These are phyloP conservation scores for Helotiales sp. DNA, from an alignment of 2,329 filamentous ascomycete species.

Conservation along the genomic window DNA sequence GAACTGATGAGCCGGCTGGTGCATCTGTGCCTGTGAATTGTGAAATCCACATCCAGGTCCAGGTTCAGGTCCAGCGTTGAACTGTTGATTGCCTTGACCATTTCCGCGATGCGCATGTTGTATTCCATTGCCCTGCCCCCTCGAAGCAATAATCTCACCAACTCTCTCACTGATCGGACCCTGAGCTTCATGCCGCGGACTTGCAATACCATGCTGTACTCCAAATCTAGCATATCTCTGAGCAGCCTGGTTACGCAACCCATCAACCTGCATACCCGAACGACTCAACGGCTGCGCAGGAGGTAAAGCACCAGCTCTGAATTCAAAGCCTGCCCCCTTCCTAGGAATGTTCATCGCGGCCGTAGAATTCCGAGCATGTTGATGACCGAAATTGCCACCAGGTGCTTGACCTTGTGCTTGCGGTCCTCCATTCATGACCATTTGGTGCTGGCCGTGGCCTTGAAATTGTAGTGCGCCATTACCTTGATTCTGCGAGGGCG, in stretches of 20 bases:
- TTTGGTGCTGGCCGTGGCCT: not conserved
- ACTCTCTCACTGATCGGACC: not conserved
- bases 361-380: not conserved
- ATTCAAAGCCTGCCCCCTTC: not conserved
- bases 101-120: not conserved
- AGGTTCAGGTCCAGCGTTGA: not conserved
- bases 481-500: not conserved
- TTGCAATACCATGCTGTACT: not conserved
- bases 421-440: not conserved
- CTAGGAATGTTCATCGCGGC: not conserved
- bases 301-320: not conserved
- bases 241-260: not conserved
- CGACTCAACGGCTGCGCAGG: not conserved
- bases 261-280: not conserved
- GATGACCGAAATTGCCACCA: not conserved
- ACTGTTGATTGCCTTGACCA: not conserved
- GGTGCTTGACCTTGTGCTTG: not conserved
- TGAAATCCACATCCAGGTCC: not conserved
- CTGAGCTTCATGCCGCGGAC: not conserved
- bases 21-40: no score
- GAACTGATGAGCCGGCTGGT: not conserved
- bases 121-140: not conserved
- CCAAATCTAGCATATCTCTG: not conserved
- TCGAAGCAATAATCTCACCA: not conserved
- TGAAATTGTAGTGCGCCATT: not conserved